These are phyloP conservation scores for Xylaria sp. DNA, from an alignment of 2,329 filamentous ascomycete genomes.

Conservation along the genomic window DNA sequence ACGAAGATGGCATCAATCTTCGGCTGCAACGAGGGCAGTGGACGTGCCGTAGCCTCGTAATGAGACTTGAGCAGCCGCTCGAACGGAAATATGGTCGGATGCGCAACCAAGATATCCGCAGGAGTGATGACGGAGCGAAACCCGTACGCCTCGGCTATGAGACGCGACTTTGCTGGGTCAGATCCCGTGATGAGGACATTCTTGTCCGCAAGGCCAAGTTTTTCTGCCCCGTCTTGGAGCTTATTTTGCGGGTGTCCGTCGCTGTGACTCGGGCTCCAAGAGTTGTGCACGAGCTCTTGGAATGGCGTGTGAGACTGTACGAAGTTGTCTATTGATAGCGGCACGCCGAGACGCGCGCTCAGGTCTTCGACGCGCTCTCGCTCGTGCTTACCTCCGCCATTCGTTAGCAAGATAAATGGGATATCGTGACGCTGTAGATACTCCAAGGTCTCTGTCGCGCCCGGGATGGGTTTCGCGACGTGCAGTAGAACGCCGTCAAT, in stretches of 20 bases:
- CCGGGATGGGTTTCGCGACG: slow-evolving; percentile 79
- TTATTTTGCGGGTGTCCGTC: slow-evolving; percentile 11
- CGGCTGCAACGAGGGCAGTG: slow-evolving; percentile 63
- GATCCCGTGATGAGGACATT: slow-evolving; percentile 81
- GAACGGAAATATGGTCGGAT: slow-evolving; percentile 87
- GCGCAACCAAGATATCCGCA: slow-evolving; percentile 79
- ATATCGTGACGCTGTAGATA: slow-evolving; percentile 79
- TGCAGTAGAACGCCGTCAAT: slow-evolving; percentile 97
- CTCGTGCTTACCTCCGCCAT: slow-evolving; percentile 90
- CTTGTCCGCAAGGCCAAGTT: slow-evolving; percentile 65
- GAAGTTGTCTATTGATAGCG: slow-evolving; percentile 74
- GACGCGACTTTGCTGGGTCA: slow-evolving; percentile 71
- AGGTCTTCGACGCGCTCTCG: slow-evolving; percentile 76
- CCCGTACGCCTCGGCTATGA: slow-evolving; percentile 80
- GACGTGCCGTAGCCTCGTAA: slow-evolving; percentile 67
- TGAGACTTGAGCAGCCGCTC: slow-evolving; percentile 70
- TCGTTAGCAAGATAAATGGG: slow-evolving; percentile 94
- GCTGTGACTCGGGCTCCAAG: slow-evolving; percentile 11
- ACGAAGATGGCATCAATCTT: slow-evolving; percentile 92
- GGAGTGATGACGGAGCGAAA: slow-evolving; percentile 87
- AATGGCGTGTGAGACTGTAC: slow-evolving; percentile 94
- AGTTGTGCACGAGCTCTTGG: slow-evolving; percentile 63
- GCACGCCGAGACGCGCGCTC: slow-evolving; percentile 70
- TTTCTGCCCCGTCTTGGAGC: slow-evolving; percentile 40
- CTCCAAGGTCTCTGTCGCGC: slow-evolving; percentile 77